These are phyloP conservation scores for Wickerhamiella cacticola DNA, from an alignment of 805 yeast species.

Conservation along the genomic window DNA sequence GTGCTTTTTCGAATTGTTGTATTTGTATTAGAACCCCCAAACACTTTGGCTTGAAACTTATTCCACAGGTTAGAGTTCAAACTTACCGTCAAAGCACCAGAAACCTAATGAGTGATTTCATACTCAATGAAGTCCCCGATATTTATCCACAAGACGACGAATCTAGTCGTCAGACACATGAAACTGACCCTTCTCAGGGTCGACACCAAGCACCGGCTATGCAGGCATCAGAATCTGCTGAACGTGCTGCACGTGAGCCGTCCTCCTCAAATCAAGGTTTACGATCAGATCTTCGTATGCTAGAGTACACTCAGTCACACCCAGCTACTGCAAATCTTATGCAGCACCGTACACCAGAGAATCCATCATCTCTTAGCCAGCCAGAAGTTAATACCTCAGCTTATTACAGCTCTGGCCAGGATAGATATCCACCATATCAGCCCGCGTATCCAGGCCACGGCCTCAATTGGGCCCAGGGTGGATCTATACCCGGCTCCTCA, in stretches of 20 bases:
- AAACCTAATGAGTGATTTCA: conserved; percentile 7
- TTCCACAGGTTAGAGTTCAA: conserved; percentile 1
- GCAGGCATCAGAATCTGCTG: conserved; percentile 2
- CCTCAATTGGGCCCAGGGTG: background rate
- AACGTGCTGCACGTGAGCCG: conserved; percentile 1
- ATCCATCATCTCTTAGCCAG: background rate
- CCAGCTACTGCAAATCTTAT: background rate
- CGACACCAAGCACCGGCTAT: conserved; percentile 1
- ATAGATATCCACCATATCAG: background rate
- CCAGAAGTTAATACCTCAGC: background rate
- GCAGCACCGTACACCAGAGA: background rate
- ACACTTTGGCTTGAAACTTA: conserved; percentile 3
- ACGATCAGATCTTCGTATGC: background rate
- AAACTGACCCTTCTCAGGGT: conserved; percentile 5
- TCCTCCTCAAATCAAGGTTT: background rate
- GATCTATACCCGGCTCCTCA: background rate
- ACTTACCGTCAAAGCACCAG: conserved; percentile 9
- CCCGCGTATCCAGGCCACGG: background rate
- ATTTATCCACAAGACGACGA: conserved; percentile 2
- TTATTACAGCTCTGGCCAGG: background rate
- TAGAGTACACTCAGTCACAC: background rate
- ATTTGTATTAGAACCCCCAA: conserved; percentile 14
- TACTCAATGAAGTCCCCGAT: conserved; percentile 5
- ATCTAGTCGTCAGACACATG: background rate
- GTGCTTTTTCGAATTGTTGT: conserved; percentile 2